A percentile compares a stretch with the other conserved stretches of the same genome.
phyloP scores from a whole-genome alignment of 2,329 filamentous ascomycete genomes.

The Nothomitra cinnamomea region DNA sequence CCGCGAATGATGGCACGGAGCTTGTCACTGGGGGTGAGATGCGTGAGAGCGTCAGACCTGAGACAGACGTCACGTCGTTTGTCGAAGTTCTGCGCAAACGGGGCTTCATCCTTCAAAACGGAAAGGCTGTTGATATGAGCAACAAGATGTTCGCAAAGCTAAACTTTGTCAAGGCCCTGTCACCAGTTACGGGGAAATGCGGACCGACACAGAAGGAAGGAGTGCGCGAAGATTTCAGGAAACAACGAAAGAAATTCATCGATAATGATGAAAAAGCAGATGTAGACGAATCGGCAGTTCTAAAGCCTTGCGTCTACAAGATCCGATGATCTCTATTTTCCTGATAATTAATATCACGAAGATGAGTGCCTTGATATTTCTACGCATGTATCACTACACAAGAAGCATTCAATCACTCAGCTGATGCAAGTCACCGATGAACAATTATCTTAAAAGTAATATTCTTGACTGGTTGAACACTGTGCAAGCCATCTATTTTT shows the following conservation, averaged over 20 bases:
- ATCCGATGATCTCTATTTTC: constrained; percentile 37
- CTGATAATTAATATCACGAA: background rate
- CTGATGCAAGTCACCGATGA: too few relatives aligned
- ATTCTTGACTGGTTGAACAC: too few relatives aligned
- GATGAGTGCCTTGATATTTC: too few relatives aligned
- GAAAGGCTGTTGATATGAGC: constrained; percentile 52
- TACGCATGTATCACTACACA: background rate
- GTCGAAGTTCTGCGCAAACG: constrained; percentile 64
- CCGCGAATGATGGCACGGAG: constrained; percentile 35
- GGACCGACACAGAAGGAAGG: constrained; percentile 18
- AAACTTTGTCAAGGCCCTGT: constrained; percentile 75
- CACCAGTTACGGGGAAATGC: constrained; percentile 45
- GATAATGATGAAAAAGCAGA: constrained; percentile 36
- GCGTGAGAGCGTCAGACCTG: constrained; percentile 41
- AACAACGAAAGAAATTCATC: constrained; percentile 35
- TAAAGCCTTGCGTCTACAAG: constrained; percentile 97
- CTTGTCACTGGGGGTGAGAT: constrained; percentile 58
- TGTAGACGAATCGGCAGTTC: constrained; percentile 47
- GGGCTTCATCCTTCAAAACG: constrained; percentile 61
- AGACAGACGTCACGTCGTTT: constrained; percentile 79
- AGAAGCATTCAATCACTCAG: background rate
- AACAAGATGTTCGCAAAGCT: constrained; percentile 99
- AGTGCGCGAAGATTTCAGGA: constrained; percentile 29
- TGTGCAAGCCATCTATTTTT: background rate
- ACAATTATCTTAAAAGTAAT: too few relatives aligned